These are phyloP conservation scores for Cucurbita moschata DNA, from an alignment of 306 rosid species.

Conservation along the genomic window DNA sequence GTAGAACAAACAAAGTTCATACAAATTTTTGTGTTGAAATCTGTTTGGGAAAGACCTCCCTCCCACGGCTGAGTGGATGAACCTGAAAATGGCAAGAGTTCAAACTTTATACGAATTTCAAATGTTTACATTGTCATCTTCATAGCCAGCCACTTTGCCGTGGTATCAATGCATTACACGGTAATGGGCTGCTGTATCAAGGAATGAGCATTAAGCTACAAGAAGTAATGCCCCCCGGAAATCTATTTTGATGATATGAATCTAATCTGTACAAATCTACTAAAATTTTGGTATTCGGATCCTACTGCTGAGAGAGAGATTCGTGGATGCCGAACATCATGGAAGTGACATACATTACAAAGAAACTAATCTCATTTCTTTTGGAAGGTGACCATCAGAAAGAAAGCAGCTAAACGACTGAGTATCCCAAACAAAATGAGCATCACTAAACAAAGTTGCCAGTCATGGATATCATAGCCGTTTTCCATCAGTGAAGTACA, in stretches of 20 bases:
- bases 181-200: neutral
- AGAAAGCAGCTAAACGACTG: constrained; percentile 34
- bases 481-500: constrained; percentile 37
- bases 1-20: too few species aligned
- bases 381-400: constrained; percentile 22
- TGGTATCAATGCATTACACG: neutral
- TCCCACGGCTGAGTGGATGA: neutral
- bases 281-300: constrained; percentile 9
- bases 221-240: neutral
- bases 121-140: neutral
- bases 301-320: constrained; percentile 1
- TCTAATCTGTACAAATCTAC: constrained; percentile 1
- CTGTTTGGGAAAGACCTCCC: too few species aligned
- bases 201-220: neutral
- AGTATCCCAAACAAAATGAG: constrained; percentile 33
- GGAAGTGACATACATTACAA: neutral
- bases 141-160: neutral
- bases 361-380: constrained; percentile 25
- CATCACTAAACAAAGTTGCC: constrained; percentile 33
- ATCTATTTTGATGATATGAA: neutral
- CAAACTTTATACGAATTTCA: too few species aligned
- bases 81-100: too few species aligned
- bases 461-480: constrained; percentile 46
- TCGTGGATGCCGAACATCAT: neutral
- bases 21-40: too few species aligned